Conservation (phyloP, 1,284 basidiomycete species). For the Irpex sp. region DNA sequence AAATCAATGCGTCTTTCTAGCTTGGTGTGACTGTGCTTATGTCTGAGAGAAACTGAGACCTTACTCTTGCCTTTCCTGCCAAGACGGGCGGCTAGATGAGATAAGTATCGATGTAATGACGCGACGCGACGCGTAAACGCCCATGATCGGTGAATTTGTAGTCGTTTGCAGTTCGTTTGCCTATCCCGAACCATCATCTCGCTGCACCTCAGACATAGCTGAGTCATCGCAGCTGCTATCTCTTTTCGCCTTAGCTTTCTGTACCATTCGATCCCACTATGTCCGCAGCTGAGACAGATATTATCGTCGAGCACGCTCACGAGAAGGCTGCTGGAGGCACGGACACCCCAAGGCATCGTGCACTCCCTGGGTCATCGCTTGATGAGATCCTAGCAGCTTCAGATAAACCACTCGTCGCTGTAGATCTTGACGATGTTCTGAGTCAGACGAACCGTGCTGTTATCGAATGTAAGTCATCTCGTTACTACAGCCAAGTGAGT, state of each 20-base stretch:
- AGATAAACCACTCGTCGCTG: slow-evolving; percentile 48
- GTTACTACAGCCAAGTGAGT: not conserved
- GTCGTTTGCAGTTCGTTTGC: not conserved
- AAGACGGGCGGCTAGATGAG: not conserved
- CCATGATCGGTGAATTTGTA: slow-evolving; percentile 1
- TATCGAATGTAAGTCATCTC: slow-evolving; percentile 48
- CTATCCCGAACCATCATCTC: not conserved
- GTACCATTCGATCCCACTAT: slow-evolving; percentile 1
- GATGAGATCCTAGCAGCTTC: slow-evolving; percentile 9
- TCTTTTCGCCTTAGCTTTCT: not conserved
- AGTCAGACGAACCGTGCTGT: slow-evolving; percentile 63
- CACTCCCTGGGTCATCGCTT: slow-evolving; percentile 11
- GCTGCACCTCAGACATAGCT: not conserved
- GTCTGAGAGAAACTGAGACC: not conserved
- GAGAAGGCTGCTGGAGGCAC: slow-evolving; percentile 7
- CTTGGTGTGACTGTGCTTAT: not conserved
- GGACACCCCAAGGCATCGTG: slow-evolving; percentile 13
- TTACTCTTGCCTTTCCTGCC: no score
- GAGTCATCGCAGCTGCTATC: not conserved
- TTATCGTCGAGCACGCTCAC: slow-evolving; percentile 12
- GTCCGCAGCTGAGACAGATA: slow-evolving; percentile 18
- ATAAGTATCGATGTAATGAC: not conserved
- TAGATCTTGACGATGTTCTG: slow-evolving; percentile 77
- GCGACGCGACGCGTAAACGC: slow-evolving; percentile 14
- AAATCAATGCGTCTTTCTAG: no score